Evolutionary conservation across 2,329 filamentous ascomycete species (phyloP).

Genomic region (Arthrobotrys conoides): DNA sequence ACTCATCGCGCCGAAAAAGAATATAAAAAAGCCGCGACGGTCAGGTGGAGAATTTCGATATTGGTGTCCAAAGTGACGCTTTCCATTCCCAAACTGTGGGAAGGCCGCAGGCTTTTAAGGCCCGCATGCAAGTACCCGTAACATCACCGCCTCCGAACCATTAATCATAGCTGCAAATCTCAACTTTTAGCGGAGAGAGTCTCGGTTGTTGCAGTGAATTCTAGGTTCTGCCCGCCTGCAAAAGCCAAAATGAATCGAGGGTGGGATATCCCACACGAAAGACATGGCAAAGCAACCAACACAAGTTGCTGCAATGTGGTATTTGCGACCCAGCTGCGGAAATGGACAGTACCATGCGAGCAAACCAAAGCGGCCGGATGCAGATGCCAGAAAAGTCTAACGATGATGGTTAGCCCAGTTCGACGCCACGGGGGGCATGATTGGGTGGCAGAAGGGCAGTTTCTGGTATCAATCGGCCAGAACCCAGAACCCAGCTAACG

Average conservation of each 20-base stretch:
- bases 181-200: constrained; percentile 37
- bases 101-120: constrained; percentile 47
- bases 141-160: constrained; percentile 22
- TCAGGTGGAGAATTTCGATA: constrained; percentile 21
- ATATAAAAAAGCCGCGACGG: constrained; percentile 23
- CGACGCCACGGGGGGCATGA: constrained; percentile 26
- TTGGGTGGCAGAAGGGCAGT: constrained; percentile 24
- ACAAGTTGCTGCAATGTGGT: constrained; percentile 56
- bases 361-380: constrained; percentile 42
- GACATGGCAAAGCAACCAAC: constrained; percentile 19
- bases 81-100: constrained; percentile 31
- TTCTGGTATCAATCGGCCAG: constrained; percentile 15
- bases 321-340: constrained; percentile 36
- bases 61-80: constrained; percentile 37
- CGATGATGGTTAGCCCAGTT: constrained; percentile 24
- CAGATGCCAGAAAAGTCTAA: constrained; percentile 56
- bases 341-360: constrained; percentile 54
- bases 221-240: constrained; percentile 53
- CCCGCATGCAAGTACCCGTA: constrained; percentile 45
- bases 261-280: constrained; percentile 57
- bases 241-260: constrained; percentile 54
- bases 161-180: constrained; percentile 30
- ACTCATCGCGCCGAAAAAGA: constrained; percentile 44
- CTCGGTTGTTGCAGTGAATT: constrained; percentile 54
- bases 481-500: constrained; percentile 11